Evolutionary conservation across 495 filamentous ascomycete genomes (phyloP).

Genomic region (Aspergillus cavernicola): DNA sequence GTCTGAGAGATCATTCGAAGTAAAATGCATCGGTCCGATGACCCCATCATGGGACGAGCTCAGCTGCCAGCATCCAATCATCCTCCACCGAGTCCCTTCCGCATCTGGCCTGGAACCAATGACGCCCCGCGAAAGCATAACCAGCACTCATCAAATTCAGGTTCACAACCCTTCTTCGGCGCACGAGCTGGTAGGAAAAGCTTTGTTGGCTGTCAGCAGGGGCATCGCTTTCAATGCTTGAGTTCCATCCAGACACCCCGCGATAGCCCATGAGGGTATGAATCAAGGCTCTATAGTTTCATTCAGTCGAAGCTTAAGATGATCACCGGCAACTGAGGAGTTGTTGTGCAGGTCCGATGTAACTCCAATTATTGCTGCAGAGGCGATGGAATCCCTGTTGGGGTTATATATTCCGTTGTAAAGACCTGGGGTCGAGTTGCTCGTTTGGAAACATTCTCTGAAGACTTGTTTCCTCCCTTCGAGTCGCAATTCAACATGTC

Average conservation of each 20-base stretch:
- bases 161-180: not conserved
- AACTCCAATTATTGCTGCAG: not conserved
- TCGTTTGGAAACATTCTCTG: not conserved
- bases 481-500: not conserved
- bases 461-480: not conserved
- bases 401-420: not conserved
- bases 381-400: not conserved
- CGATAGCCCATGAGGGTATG: constrained; percentile 1
- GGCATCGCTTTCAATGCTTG: not conserved
- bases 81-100: too few species aligned
- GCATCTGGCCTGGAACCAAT: too few species aligned
- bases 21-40: too few species aligned
- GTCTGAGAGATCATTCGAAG: too few species aligned
- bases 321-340: not conserved
- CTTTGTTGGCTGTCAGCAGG: not conserved
- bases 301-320: not conserved
- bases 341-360: not conserved
- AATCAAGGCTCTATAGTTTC: not conserved
- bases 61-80: too few species aligned
- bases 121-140: too few species aligned
- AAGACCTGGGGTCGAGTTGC: not conserved
- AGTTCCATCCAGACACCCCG: not conserved
- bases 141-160: not conserved
- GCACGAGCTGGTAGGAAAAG: not conserved
- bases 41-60: too few species aligned